Percentiles rank a stretch among this genome's conserved stretches.
phyloP scores from a whole-genome alignment of 2,329 filamentous ascomycete genomes.

The Pseudogymnoascus sp. region DNA sequence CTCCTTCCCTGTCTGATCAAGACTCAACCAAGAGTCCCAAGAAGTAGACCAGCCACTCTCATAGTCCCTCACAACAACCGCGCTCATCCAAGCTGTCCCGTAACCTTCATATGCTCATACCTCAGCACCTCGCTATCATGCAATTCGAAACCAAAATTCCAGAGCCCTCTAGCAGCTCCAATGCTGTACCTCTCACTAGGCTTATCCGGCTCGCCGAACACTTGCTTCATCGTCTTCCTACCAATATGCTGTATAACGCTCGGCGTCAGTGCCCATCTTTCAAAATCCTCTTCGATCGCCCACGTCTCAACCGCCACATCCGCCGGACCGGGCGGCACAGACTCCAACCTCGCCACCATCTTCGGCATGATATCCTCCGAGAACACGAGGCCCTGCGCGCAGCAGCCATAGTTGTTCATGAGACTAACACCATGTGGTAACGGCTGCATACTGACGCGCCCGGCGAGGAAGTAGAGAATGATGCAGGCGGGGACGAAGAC shows the following conservation, averaged over 20 bases:
- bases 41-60: background rate
- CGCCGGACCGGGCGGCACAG: constrained; percentile 20
- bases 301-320: constrained; percentile 32
- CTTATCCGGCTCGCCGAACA: constrained; percentile 9
- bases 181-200: background rate
- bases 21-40: background rate
- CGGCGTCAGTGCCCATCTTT: constrained; percentile 32
- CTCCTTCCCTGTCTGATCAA: background rate
- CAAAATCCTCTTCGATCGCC: constrained; percentile 24
- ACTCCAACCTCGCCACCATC: constrained; percentile 22
- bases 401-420: constrained; percentile 34
- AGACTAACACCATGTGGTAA: constrained; percentile 22
- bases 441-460: constrained; percentile 15
- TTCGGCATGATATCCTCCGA: constrained; percentile 20
- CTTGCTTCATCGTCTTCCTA: constrained; percentile 17
- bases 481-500: constrained; percentile 13
- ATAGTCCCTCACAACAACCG: background rate
- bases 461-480: constrained; percentile 16
- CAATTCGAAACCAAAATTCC: constrained; percentile 17
- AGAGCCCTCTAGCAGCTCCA: constrained; percentile 10
- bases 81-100: background rate
- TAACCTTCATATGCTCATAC: constrained; percentile 4
- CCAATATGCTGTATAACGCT: constrained; percentile 34
- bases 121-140: constrained; percentile 1
- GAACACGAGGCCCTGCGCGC: constrained; percentile 32